These are phyloP conservation scores for Termitomyces sp. DNA, from an alignment of 768 basidiomycete species.

Conservation along the genomic window DNA sequence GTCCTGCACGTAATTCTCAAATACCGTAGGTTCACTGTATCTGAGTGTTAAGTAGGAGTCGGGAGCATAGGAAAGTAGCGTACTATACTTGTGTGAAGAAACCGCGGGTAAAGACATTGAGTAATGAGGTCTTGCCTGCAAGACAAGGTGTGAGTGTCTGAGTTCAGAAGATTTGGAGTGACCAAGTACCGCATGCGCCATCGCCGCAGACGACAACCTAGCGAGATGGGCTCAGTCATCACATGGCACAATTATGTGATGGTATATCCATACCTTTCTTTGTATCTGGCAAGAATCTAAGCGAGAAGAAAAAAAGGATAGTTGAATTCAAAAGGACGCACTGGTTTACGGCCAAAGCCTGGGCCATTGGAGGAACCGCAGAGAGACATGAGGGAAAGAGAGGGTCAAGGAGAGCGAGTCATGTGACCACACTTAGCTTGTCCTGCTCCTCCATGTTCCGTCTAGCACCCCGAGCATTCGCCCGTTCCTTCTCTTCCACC, in stretches of 20 bases:
- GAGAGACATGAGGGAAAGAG: slow-evolving; percentile 39
- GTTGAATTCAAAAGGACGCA: slow-evolving; percentile 24
- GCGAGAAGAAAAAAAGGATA: not conserved
- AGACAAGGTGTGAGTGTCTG: slow-evolving; percentile 12
- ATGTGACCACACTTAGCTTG: slow-evolving; percentile 5
- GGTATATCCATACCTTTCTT: slow-evolving; percentile 35
- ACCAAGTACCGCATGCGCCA: slow-evolving; percentile 80
- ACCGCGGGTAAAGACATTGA: slow-evolving; percentile 87
- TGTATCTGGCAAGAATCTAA: slow-evolving; percentile 33
- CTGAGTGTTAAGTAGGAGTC: slow-evolving; percentile 4
- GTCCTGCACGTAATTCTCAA: slow-evolving; percentile 96
- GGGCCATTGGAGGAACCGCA: slow-evolving; percentile 50
- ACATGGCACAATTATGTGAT: not conserved
- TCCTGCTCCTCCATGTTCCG: slow-evolving; percentile 10
- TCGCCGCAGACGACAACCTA: slow-evolving; percentile 91
- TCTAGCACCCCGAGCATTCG: not conserved
- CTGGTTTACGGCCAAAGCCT: slow-evolving; percentile 60
- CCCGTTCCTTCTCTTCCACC: slow-evolving; percentile 30
- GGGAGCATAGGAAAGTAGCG: slow-evolving; percentile 26
- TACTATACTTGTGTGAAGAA: slow-evolving; percentile 95
- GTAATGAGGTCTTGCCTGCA: slow-evolving; percentile 75
- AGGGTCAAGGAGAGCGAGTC: slow-evolving; percentile 1
- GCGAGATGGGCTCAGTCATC: slow-evolving; percentile 10
- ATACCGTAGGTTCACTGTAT: slow-evolving; percentile 85
- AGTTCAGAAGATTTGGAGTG: slow-evolving; percentile 1